Base-by-base conservation (phyloP, 108 stramenopile species). In the Cyclotella cryptica region DNA sequence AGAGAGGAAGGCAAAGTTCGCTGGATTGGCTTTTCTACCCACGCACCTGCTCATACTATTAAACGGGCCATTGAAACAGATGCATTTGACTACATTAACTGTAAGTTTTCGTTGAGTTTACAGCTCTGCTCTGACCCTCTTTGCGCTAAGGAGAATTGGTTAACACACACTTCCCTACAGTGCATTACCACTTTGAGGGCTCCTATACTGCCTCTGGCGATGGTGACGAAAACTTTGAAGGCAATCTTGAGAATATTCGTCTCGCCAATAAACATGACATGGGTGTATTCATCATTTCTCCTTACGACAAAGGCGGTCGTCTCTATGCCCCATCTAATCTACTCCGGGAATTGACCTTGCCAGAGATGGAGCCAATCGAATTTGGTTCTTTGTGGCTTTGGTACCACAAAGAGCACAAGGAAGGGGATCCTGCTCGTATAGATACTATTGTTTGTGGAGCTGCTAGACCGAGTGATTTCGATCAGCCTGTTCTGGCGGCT, bases 291-390 rank as follows among this genome's bases (percentile, higher is more conserved):
- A 84, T 92, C 69, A 97, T 97, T 59, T 86, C 86, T 35, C 88
- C 96, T 19, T 90, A 81, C 64, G 97, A 98, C 84, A 98, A 98
- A 74, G 97, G 96, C 27, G 95, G 95, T 4, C 68, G 78, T 19
- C 28, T 94, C 22, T 94, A 92, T 64, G 83, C 78, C 10, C 93
- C 93, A 42, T 88, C 89, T 3, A 75, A 88, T 35, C 86, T 85
- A 35, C 42, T 86, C 19, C 87, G 93, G n/a, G 77, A 85, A 4
- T 75, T 94, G 54, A 89, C 79, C 26, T 53, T 94, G 55, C 93
- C 93, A 13, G 90, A 94, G 40, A 53, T 91, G 61, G 93, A 94
- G 65, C 93, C 93, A 0, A 90, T 94, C 69, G 73, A 79, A 11
- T 92, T 82, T 63, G 89, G 86, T 46, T 72, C 78, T 2, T 27